Conservation (phyloP, 352 stramenopile species). For the Phytophthora cactorum region DNA sequence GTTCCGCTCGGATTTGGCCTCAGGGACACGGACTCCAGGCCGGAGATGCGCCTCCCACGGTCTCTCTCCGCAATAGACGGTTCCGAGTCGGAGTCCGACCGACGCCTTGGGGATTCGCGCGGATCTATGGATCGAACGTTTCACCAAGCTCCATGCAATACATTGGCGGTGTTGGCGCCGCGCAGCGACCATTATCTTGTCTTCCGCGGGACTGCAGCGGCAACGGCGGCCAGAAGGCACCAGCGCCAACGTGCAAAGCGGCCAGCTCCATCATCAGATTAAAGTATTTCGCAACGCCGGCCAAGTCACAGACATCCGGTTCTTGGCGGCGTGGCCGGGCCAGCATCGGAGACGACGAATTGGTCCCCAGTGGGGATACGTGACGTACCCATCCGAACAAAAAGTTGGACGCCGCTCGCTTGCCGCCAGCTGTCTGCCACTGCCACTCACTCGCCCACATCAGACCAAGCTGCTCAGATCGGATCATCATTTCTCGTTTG, state of each 20-base stretch:
- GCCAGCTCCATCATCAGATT: slow-evolving; percentile 4
- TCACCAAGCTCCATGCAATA: neutral
- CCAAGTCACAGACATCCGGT: slow-evolving; percentile 21
- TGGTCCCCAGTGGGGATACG: slow-evolving; percentile 5
- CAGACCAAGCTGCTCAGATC: slow-evolving; percentile 17
- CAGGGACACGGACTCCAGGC: neutral
- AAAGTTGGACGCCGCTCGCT: slow-evolving; percentile 19
- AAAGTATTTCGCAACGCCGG: slow-evolving; percentile 18
- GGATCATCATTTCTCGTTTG: slow-evolving; percentile 41
- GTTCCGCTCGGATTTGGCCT: slow-evolving; percentile 29
- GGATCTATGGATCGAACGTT: slow-evolving; percentile 5
- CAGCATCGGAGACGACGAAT: slow-evolving; percentile 22
- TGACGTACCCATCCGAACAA: slow-evolving; percentile 24
- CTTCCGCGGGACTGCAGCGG: too few species aligned
- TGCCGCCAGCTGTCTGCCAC: slow-evolving; percentile 20
- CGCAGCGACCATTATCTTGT: too few species aligned
- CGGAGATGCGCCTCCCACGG: slow-evolving; percentile 31
- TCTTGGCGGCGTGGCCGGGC: slow-evolving; percentile 19
- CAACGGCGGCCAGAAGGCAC: neutral
- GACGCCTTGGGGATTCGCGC: slow-evolving; percentile 3
- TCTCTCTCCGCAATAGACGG: slow-evolving; percentile 30
- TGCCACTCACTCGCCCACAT: slow-evolving; percentile 17
- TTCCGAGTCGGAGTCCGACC: slow-evolving; percentile 4
- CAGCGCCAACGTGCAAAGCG: too few species aligned
- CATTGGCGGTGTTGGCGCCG: too few species aligned